Conservation (phyloP, 2,329 filamentous ascomycete genomes). For the Epicoccum nigrum region DNA sequence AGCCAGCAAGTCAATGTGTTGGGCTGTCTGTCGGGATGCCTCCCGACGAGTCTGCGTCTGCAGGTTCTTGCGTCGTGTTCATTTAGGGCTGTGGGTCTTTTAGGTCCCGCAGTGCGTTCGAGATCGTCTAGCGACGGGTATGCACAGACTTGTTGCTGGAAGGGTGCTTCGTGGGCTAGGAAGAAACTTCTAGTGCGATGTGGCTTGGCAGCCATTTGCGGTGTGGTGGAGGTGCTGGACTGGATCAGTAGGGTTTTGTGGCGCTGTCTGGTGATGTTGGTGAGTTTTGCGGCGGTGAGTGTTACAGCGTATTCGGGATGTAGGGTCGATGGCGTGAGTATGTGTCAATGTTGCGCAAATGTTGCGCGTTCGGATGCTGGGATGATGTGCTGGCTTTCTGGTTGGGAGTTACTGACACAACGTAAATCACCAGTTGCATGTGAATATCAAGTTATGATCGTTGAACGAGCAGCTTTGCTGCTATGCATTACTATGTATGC, state of each 20-base stretch:
- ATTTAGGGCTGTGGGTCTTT: constrained; percentile 6
- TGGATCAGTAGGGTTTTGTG: constrained; percentile 5
- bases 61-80: constrained; percentile 6
- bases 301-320: neutral
- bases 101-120: constrained; percentile 18
- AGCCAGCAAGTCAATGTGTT: constrained; percentile 2
- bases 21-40: neutral
- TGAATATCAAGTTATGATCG: neutral
- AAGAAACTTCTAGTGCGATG: constrained; percentile 14
- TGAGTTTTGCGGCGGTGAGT: constrained; percentile 13
- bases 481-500: constrained; percentile 6
- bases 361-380: constrained; percentile 1
- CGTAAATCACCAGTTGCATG: neutral
- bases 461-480: constrained; percentile 1
- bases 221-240: constrained; percentile 2
- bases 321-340: constrained; percentile 8
- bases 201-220: constrained; percentile 19
- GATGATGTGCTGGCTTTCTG: neutral
- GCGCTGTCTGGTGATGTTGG: constrained; percentile 17
- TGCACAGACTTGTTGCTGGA: constrained; percentile 10
- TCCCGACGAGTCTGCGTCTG: constrained; percentile 5
- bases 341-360: constrained; percentile 5
- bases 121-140: constrained; percentile 21
- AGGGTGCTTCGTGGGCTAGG: constrained; percentile 1
- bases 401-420: too few species aligned